Conservation (phyloP, 2,329 filamentous ascomycete genomes). For the Aspergillus sp. region DNA sequence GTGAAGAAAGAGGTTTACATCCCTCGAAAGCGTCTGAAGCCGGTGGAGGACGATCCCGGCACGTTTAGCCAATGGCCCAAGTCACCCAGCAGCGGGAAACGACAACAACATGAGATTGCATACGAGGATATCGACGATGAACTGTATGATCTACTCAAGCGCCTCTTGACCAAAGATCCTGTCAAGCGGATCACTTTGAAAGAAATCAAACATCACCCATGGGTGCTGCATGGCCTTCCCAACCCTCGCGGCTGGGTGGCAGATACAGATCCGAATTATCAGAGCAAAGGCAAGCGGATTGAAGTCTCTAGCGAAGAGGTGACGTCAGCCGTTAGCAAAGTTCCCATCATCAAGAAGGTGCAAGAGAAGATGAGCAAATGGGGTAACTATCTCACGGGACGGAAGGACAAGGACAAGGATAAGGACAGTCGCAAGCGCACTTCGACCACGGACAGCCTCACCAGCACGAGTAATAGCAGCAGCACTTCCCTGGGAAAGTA, state of each 20-base stretch:
- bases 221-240: slow-evolving; percentile 73
- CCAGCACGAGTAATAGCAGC: slow-evolving; percentile 50
- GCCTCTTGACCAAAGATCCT: slow-evolving; percentile 83
- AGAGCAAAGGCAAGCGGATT: slow-evolving; percentile 74
- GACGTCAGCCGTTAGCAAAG: slow-evolving; percentile 79
- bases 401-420: slow-evolving; percentile 30
- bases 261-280: slow-evolving; percentile 77
- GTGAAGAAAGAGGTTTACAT: slow-evolving; percentile 90
- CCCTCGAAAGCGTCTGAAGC: slow-evolving; percentile 71
- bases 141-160: slow-evolving; percentile 68
- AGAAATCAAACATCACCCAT: slow-evolving; percentile 90
- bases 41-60: slow-evolving; percentile 48
- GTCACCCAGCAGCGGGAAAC: slow-evolving; percentile 59
- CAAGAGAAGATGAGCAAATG: slow-evolving; percentile 69
- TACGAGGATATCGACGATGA: slow-evolving; percentile 82
- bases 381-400: slow-evolving; percentile 47
- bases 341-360: slow-evolving; percentile 79
- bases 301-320: slow-evolving; percentile 89
- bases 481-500: slow-evolving; percentile 51
- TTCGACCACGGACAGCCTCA: slow-evolving; percentile 48
- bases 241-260: slow-evolving; percentile 81
- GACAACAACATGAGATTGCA: slow-evolving; percentile 68
- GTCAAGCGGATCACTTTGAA: slow-evolving; percentile 78
- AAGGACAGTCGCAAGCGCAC: slow-evolving; percentile 44
- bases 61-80: slow-evolving; percentile 41